Conservation (phyloP, 345 rosid genomes). For the Geranium brycei region DNA sequence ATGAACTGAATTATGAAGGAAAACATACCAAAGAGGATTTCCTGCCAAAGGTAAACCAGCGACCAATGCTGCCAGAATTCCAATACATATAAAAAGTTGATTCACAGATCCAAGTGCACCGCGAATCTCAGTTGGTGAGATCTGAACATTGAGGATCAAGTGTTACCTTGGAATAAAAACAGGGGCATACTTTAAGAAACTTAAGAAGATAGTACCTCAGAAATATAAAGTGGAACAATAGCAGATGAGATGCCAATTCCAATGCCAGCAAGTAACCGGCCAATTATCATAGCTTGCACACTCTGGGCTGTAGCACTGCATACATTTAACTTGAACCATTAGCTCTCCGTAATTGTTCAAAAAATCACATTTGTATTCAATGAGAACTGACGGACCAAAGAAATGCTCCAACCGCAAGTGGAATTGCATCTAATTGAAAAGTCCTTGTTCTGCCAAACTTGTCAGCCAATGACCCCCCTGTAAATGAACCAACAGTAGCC, state of each 20-base stretch:
- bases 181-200: background rate
- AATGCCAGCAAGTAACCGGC: slow-evolving; percentile 89
- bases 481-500: slow-evolving; percentile 90
- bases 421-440: slow-evolving; percentile 87
- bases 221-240: slow-evolving; percentile 91
- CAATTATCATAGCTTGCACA: slow-evolving; percentile 87
- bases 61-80: slow-evolving; percentile 87
- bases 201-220: slow-evolving; percentile 48
- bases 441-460: slow-evolving; percentile 89
- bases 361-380: slow-evolving; percentile 1
- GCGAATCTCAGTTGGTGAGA: slow-evolving; percentile 96
- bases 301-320: slow-evolving; percentile 79
- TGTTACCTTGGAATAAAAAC: background rate
- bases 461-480: slow-evolving; percentile 91
- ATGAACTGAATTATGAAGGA: background rate
- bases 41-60: slow-evolving; percentile 95
- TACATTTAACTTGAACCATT: background rate
- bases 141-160: slow-evolving; percentile 37
- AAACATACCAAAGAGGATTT: slow-evolving; percentile 65
- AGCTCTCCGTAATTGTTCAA: background rate
- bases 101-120: slow-evolving; percentile 94
- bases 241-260: slow-evolving; percentile 98
- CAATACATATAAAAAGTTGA: slow-evolving; percentile 91
- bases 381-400: slow-evolving; percentile 41
- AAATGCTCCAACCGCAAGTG: slow-evolving; percentile 73